These are phyloP conservation scores for Arthroderma sp. DNA, from an alignment of 2,329 filamentous ascomycete species.

Conservation along the genomic window DNA sequence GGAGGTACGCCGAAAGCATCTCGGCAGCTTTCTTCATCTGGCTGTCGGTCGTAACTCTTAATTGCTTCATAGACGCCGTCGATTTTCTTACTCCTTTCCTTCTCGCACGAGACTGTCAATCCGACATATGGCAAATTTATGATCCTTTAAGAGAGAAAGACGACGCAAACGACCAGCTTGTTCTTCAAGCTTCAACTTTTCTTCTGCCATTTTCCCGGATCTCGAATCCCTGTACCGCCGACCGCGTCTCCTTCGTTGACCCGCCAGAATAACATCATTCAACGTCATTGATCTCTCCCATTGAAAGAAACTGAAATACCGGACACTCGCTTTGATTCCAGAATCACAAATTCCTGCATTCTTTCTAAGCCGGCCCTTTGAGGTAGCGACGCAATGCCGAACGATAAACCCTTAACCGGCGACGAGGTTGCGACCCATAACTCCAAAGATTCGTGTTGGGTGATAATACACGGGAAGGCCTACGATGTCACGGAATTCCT, in stretches of 20 bases:
- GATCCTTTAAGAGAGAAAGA: not conserved
- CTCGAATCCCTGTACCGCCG: not conserved
- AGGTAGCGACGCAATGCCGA: conserved; percentile 5
- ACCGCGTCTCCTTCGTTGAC: no score
- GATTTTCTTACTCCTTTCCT: no score
- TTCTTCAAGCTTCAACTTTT: not conserved
- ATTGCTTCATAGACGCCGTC: no score
- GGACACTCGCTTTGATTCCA: no score
- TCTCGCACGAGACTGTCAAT: no score
- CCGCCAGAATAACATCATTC: no score
- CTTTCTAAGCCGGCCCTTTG: not conserved
- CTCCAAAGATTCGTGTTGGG: conserved; percentile 75
- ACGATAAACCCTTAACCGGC: conserved; percentile 31
- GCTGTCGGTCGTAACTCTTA: no score
- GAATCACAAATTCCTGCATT: not conserved
- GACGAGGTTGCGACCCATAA: conserved; percentile 60
- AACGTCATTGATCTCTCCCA: no score
- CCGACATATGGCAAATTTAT: not conserved
- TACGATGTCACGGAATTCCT: conserved; percentile 86
- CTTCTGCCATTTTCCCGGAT: not conserved
- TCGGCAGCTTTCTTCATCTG: no score
- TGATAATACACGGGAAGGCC: conserved; percentile 74
- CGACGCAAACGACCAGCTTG: not conserved
- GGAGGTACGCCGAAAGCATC: no score
- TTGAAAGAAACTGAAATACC: no score